Percentiles rank a stretch among this genome's conserved stretches.
Conservation (phyloP, 2,329 filamentous ascomycete genomes). For the Aspergillus fructus region DNA sequence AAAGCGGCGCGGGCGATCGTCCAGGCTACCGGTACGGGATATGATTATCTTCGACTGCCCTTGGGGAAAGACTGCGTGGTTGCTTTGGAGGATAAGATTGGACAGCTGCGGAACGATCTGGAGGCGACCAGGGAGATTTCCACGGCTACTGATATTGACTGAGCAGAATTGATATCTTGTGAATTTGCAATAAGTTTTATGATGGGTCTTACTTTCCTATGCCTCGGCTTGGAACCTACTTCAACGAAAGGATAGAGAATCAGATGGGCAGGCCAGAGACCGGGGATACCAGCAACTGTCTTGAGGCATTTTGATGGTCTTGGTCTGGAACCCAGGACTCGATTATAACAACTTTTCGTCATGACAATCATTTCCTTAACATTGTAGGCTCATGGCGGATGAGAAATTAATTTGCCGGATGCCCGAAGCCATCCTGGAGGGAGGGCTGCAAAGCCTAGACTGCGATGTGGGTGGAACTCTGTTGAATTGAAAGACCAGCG, state of each 20-base stretch:
- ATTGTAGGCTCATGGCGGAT: background rate
- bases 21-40: background rate
- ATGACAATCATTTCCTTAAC: background rate
- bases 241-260: background rate
- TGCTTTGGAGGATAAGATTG: constrained; percentile 8
- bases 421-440: no score
- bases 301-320: background rate
- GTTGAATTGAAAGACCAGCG: no score
- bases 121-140: background rate
- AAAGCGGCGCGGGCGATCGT: background rate
- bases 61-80: constrained; percentile 7
- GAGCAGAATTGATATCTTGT: background rate
- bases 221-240: no score
- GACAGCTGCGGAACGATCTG: constrained; percentile 2
- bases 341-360: no score
- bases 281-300: background rate
- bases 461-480: no score
- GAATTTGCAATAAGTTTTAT: background rate
- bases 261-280: background rate
- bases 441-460: no score
- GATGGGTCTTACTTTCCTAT: background rate
- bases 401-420: no score
- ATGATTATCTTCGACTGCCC: constrained; percentile 1
- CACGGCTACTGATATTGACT: constrained; percentile 4
- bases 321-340: background rate